Conservation (phyloP, 176 grass and related monocot genomes). For the Musa schizocarpa region DNA sequence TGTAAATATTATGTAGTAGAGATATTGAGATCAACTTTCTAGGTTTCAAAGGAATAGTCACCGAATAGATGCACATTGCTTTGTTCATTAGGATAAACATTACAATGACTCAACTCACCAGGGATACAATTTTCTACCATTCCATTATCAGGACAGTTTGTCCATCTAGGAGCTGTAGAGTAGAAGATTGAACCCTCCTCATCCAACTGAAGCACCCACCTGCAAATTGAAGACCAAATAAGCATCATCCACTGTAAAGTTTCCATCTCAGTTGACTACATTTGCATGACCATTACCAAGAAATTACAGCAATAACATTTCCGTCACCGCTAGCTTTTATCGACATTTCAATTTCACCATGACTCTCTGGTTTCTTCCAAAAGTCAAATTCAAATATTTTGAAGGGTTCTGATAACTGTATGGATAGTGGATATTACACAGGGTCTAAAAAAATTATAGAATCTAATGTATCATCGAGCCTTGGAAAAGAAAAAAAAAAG, state of each 20-base stretch:
- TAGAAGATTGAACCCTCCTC: conserved; percentile 63
- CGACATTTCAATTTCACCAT: conserved; percentile 47
- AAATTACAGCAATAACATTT: conserved; percentile 68
- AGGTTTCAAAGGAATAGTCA: background rate
- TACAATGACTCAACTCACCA: conserved; percentile 27
- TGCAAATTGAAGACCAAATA: conserved; percentile 22
- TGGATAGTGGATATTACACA: conserved; percentile 27
- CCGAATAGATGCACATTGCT: conserved; percentile 11
- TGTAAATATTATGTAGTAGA: too few relatives aligned
- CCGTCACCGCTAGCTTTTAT: conserved; percentile 52
- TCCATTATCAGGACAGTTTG: conserved; percentile 27
- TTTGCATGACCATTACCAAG: conserved; percentile 46
- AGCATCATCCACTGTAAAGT: background rate
- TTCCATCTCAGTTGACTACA: background rate
- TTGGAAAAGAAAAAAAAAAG: conserved; percentile 8
- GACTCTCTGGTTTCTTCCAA: conserved; percentile 72
- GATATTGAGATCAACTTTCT: background rate
- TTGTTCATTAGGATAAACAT: conserved; percentile 2
- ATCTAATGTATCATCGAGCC: background rate
- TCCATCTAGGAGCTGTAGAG: conserved; percentile 85
- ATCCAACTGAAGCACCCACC: conserved; percentile 97
- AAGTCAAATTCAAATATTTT: conserved; percentile 98
- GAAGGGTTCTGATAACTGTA: conserved; percentile 95
- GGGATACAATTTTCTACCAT: conserved; percentile 11
- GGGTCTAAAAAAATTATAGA: conserved; percentile 27